These are phyloP conservation scores for Chlorencoelia australis DNA, from an alignment of 2,329 filamentous ascomycete genomes.

Conservation along the genomic window DNA sequence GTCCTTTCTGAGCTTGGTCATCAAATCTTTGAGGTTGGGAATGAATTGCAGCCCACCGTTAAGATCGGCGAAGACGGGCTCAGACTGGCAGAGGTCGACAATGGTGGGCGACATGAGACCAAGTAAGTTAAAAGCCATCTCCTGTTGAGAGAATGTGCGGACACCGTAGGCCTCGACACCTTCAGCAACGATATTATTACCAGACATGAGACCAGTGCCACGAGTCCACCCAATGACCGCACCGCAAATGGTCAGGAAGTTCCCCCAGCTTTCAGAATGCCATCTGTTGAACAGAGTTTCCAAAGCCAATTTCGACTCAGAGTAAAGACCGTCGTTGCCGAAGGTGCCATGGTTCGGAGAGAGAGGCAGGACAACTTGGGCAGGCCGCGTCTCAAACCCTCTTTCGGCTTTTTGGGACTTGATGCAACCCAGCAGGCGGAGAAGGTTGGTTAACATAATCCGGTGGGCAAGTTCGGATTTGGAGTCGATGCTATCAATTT, in stretches of 20 bases:
- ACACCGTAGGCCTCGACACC: constrained; percentile 95
- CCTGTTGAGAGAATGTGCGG: constrained; percentile 95
- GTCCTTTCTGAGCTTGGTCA: constrained; percentile 87
- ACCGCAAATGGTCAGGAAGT: constrained; percentile 96
- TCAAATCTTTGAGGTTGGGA: constrained; percentile 85
- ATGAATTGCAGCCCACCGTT: constrained; percentile 98
- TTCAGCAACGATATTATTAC: constrained; percentile 95
- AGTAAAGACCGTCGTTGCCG: constrained; percentile 94
- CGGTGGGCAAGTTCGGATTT: constrained; percentile 96
- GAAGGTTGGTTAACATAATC: constrained; percentile 96
- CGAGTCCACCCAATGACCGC: constrained; percentile 99
- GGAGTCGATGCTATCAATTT: constrained; percentile 94
- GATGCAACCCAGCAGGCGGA: constrained; percentile 81
- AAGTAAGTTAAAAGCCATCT: constrained; percentile 98
- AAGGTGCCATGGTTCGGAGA: constrained; percentile 99
- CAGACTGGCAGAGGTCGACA: constrained; percentile 87
- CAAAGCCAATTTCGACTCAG: constrained; percentile 92
- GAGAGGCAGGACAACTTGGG: constrained; percentile 89
- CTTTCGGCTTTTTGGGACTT: constrained; percentile 83
- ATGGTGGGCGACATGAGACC: constrained; percentile 91
- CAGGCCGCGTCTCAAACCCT: constrained; percentile 88
- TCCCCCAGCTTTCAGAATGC: constrained; percentile 95
- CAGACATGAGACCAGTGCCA: constrained; percentile 94
- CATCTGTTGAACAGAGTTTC: constrained; percentile 98
- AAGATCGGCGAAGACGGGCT: constrained; percentile 93